Conservation (phyloP, 2,329 filamentous ascomycete species). For the Setomelanomma holmii region DNA sequence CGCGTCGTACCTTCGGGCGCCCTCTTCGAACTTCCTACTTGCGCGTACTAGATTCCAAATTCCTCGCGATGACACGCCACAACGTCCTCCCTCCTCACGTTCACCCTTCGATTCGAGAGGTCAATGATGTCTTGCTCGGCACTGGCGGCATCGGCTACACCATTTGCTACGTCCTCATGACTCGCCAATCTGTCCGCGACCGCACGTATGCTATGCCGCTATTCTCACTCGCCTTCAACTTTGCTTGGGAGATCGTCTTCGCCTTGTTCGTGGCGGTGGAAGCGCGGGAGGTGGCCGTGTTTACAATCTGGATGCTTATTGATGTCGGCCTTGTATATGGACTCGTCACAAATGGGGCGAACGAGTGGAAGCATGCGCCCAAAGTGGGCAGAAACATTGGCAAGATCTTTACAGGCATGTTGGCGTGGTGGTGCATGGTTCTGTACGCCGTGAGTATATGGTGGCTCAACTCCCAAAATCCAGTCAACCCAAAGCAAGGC, state of each 20-base stretch:
- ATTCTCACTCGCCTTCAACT: slow-evolving; percentile 58
- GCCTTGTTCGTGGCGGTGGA: slow-evolving; percentile 56
- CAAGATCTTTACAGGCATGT: slow-evolving; percentile 46
- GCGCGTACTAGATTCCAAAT: too few species aligned
- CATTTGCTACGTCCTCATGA: slow-evolving; percentile 56
- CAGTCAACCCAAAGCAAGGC: slow-evolving; percentile 56
- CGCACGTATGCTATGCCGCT: slow-evolving; percentile 60
- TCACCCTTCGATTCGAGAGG: slow-evolving; percentile 13
- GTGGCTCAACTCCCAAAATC: slow-evolving; percentile 56
- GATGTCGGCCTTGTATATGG: slow-evolving; percentile 58
- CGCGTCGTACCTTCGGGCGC: too few species aligned
- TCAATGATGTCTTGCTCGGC: slow-evolving; percentile 20
- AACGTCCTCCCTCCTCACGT: slow-evolving; percentile 24
- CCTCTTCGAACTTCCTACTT: not conserved
- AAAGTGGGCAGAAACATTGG: slow-evolving; percentile 53
- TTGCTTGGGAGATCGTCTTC: slow-evolving; percentile 62
- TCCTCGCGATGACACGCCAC: slow-evolving; percentile 4
- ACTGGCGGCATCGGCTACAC: slow-evolving; percentile 25
- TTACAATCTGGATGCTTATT: slow-evolving; percentile 58
- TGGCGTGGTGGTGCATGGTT: slow-evolving; percentile 48
- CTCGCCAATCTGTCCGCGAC: slow-evolving; percentile 54
- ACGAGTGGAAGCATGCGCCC: slow-evolving; percentile 54
- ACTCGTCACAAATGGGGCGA: slow-evolving; percentile 53
- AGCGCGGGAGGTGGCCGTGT: slow-evolving; percentile 54
- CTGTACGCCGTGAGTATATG: slow-evolving; percentile 56